A percentile compares a stretch with the other conserved stretches of the same genome.
Evolutionary conservation across 352 stramenopile genomes (phyloP).

Genomic region (Aphanomyces stellatus): DNA sequence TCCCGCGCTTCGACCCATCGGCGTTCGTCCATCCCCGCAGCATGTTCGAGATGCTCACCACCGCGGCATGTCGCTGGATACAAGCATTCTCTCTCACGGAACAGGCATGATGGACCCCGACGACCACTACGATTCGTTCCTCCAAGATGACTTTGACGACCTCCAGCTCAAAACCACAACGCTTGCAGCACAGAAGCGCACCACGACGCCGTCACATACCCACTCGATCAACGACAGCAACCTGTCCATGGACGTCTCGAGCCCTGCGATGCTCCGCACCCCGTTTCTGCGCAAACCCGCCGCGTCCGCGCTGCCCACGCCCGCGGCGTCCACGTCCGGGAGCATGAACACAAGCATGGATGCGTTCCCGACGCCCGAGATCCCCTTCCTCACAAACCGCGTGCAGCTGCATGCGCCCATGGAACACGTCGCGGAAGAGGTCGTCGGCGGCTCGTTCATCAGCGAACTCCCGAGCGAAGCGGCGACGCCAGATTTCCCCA

Average conservation of each 20-base stretch:
- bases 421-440: no score
- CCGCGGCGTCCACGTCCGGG: no score
- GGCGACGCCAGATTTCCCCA: slow-evolving; percentile 2
- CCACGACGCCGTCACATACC: not conserved
- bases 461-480: not conserved
- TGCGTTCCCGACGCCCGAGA: slow-evolving; percentile 6
- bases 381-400: not conserved
- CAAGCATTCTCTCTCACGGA: no score
- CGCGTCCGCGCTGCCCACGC: no score
- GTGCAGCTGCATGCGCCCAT: not conserved
- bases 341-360: not conserved
- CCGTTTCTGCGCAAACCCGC: slow-evolving; percentile 6
- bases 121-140: slow-evolving; percentile 13
- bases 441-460: not conserved
- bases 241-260: slow-evolving; percentile 1
- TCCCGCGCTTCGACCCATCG: no score
- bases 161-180: not conserved
- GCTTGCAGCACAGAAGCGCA: not conserved
- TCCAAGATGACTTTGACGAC: slow-evolving; percentile 5
- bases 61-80: no score
- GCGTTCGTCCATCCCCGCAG: no score
- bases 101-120: not conserved
- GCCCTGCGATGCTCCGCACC: slow-evolving; percentile 1
- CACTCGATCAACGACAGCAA: slow-evolving; percentile 8
- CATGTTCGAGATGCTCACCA: no score